Base-by-base conservation (phyloP, 208 protist genomes). In the Trypanosoma rangeli region DNA sequence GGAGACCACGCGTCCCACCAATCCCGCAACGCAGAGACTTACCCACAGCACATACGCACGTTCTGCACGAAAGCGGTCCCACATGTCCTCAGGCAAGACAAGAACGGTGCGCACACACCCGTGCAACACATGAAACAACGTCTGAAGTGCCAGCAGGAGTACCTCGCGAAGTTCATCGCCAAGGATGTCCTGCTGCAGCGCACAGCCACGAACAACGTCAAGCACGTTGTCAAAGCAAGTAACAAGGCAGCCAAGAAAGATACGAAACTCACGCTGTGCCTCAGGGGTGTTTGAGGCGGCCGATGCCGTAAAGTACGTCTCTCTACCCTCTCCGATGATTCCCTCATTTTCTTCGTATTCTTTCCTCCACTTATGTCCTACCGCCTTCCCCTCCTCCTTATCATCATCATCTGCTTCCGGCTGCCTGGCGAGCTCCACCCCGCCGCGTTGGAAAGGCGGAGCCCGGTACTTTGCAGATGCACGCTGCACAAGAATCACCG, bases 121-220 rank as follows among this genome's bases (percentile, higher is more conserved):
- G 10, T 73, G 35, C 5, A 89, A 61, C 13, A 83, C 68, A 18
- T 68, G 70, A 63, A 76, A 68, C 29, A 87, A 60, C 42, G 78
- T 79, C 15, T 72, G 63, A 2, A 90, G 63, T 39, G 63, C 48
- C 0, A 80, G 61, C 13, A 78, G 44, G 10, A 87, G 53, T 12
- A 85, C 74, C 1, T 74, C 71, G n/a, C 82, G 82, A 18, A 90
- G 68, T 42, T 87, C 85, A 13, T 85, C 85, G 54, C 85, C 82
- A 24, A 85, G 70, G 37, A 76, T 64, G 55, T 79, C 76, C 62
- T 87, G 82, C 54, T 78, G 67, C 5, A 85, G 72, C 0, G 65
- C 62, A 65, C 81, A 74, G 15, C 66, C 70, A 1, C 79, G 70
- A 39, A 81, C 57, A 44, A 65, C 74, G 52, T 90, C 85, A 55